Base-by-base conservation (phyloP, 352 stramenopile genomes). In the Thalassiosira hispida region DNA sequence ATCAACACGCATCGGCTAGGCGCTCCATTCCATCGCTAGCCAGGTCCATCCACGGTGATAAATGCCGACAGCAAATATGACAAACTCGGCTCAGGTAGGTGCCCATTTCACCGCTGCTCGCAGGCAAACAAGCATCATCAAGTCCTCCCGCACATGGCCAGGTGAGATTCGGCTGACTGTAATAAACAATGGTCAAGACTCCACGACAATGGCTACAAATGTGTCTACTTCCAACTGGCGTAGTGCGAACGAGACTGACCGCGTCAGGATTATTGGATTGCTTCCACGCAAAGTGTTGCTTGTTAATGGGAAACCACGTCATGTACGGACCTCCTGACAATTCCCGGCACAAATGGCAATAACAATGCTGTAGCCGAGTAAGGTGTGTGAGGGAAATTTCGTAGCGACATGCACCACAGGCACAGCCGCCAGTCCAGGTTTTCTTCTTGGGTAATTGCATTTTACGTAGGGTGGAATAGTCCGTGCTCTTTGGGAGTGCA, bases 131-230 rank as follows among this genome's bases (percentile, higher is more conserved):
- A 16, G 56, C 46, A 64, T 84, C 70, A 51, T 84, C 77, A 9
- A 81, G 47, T n/a, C 62, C 49, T 44, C 70, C 69, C 1, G 77
- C 77, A 46, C 42, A 61, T 16, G 77, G 77, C 77, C 77, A 84
- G 31, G 63, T 56, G 18, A 57, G 18, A 64, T 84, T 60, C 0
- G 77, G 70, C 18, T 83, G 67, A 3, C 69, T 65, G 46, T 84
- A 62, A 51, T 84, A 84, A 12, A 84, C 71, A 63, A 84, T 84
- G 2, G 70, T 81, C 77, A 84, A 56, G 4, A 72, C 63, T 47
- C 70, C 59, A 51, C 60, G 27, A 42, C 77, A 84, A 1, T 27
- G 73, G 0, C 7, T 64, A 44, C 77, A 84, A 69, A 84, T 63
- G n/a, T 84, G 77, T 22, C 77, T 20, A 44, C 65, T 46, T 11